Base-by-base conservation (phyloP, 2,329 filamentous ascomycete species). In the Sporothrix curviconia region DNA sequence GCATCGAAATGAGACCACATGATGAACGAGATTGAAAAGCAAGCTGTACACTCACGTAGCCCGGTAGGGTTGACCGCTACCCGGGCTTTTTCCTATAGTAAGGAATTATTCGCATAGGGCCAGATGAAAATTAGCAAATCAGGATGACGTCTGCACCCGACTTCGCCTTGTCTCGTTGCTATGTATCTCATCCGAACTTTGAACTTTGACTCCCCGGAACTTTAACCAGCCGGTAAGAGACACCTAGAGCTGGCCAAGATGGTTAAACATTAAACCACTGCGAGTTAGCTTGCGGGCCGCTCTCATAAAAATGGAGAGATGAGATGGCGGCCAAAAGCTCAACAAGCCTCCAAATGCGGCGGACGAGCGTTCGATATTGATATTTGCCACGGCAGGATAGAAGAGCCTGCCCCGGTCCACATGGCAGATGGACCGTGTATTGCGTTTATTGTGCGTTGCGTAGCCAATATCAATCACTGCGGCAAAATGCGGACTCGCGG, bases 401-500 rank as follows among this genome's bases (percentile, higher is more conserved):
- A 43, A 7, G 15, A 24, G 2, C 2, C 32, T 8, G 3, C 32
- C 9, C 32, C 9, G 32, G 32, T 34, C 32, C 32, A 34, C 32
- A 34, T 34, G 32, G 9, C 7, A 14, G 14, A 8, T 34, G 32
- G 7, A 3, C 14, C 25, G 43, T 22, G 30, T 8, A 36, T 36
- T 51, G 37, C 6, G 8, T 30, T 53, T 55, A 25, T 25, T 44
- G 11, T 17, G 12, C n/a, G n/a, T 15, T 17, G 52, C 30, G 24
- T 19, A 46, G 52, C 52, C 32, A 55, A 55, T 55, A 15, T 55
- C 19, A 15, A 19, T 22, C 3, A 14, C 12, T 17, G 40, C 52
- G 52, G 52, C 52, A 55, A 55, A 55, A 55, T 55, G 28, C 14
- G 46, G 17, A 28, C 28, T n/a, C 37, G 14, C 15, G 25, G 51